These are phyloP conservation scores for Exophiala sp. DNA, from an alignment of 2,329 filamentous ascomycete genomes.

Conservation along the genomic window DNA sequence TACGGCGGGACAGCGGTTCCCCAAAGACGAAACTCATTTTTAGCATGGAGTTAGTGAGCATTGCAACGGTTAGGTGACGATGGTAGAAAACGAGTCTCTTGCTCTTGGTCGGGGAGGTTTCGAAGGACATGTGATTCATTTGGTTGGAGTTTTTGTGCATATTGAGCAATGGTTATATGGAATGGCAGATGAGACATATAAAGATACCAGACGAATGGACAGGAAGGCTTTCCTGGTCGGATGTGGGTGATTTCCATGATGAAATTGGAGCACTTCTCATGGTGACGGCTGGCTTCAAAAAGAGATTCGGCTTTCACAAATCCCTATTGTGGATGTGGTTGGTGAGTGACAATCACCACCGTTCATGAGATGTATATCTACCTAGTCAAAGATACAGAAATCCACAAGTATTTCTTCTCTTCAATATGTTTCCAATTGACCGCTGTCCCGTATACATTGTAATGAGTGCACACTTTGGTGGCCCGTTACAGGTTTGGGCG, in stretches of 20 bases:
- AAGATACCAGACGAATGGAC: slow-evolving; percentile 22
- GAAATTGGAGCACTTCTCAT: slow-evolving; percentile 22
- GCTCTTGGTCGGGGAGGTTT: slow-evolving; percentile 18
- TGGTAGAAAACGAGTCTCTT: slow-evolving; percentile 24
- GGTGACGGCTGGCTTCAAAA: slow-evolving; percentile 22
- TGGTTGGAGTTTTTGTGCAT: slow-evolving; percentile 16
- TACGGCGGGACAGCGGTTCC: slow-evolving; percentile 28
- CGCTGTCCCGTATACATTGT: neutral
- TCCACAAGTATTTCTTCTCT: slow-evolving; percentile 10
- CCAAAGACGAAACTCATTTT: slow-evolving; percentile 19
- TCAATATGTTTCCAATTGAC: neutral
- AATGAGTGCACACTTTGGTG: too few relatives aligned
- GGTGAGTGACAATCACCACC: slow-evolving; percentile 16
- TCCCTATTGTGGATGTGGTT: slow-evolving; percentile 10
- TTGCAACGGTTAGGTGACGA: slow-evolving; percentile 20
- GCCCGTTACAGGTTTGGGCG: too few relatives aligned
- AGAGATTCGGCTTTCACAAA: slow-evolving; percentile 13
- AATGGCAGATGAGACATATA: slow-evolving; percentile 17
- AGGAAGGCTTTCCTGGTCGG: slow-evolving; percentile 13
- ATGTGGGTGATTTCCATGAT: slow-evolving; percentile 16
- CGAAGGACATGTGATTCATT: slow-evolving; percentile 7
- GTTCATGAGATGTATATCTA: slow-evolving; percentile 26
- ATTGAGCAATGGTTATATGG: slow-evolving; percentile 8
- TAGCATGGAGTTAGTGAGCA: slow-evolving; percentile 29
- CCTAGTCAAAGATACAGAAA: slow-evolving; percentile 22